Conservation (phyloP, 768 basidiomycete species). For the Chalciporus chontae region DNA sequence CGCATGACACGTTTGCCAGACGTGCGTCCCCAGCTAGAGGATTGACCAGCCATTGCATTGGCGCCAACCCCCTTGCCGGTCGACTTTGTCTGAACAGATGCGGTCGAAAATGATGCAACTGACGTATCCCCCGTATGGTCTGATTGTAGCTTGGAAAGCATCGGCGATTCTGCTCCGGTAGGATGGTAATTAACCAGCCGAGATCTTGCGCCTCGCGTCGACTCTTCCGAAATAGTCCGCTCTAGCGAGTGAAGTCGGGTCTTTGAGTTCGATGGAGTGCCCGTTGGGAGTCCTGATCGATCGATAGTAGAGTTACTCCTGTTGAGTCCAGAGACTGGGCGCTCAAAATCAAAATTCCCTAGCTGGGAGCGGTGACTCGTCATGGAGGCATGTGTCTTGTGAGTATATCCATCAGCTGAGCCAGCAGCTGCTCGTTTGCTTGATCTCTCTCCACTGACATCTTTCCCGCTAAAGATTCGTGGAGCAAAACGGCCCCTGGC, state of each 20-base stretch:
- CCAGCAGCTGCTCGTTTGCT: conserved; percentile 16
- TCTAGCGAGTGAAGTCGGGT: conserved; percentile 17
- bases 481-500: conserved; percentile 29
- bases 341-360: conserved; percentile 76
- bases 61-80: conserved; percentile 23
- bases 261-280: conserved; percentile 11
- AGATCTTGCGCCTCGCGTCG: conserved; percentile 15
- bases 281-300: conserved; percentile 9
- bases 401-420: conserved; percentile 3
- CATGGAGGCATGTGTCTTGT: conserved; percentile 17
- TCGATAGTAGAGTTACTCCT: conserved; percentile 27
- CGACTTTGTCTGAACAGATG: conserved; percentile 40
- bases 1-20: conserved; percentile 39
- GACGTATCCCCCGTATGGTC: conserved; percentile 36
- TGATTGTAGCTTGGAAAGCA: conserved; percentile 28
- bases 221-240: conserved; percentile 27
- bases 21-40: conserved; percentile 58
- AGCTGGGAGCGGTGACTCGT: conserved; percentile 50
- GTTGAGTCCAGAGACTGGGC: conserved; percentile 46
- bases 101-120: conserved; percentile 30
- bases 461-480: conserved; percentile 28
- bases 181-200: conserved; percentile 6
- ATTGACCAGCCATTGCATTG: conserved; percentile 34
- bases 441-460: conserved; percentile 25
- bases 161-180: conserved; percentile 18